Base-by-base conservation (phyloP, 305 asterid species). In the Fraxinus latifolia region DNA sequence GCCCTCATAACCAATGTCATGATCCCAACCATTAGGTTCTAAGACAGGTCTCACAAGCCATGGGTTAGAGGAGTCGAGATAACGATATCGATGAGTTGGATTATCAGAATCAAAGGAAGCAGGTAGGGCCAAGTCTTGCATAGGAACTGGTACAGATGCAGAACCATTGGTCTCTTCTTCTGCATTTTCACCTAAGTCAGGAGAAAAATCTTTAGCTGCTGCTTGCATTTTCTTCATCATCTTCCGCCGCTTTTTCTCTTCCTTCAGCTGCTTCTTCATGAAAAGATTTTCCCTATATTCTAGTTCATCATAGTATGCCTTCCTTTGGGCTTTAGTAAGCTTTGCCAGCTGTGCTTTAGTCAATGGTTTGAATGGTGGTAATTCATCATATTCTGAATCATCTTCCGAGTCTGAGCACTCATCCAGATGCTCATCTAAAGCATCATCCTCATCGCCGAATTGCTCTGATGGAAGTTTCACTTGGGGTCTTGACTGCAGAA, bases 1-100 rank as follows among this genome's bases (percentile, higher is more conserved):
- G 32, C 99, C 98, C 78, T 95, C 99, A 68, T 95, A 95, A 33
- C 99, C 99, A 77, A 94, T 91, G 84, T 95, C 99, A 78, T 95
- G 99, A 83, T 95, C 99, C 99, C 99, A 95, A 71, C 98, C 98
- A 60, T 95, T 92, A 70, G 96, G 93, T 76, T 95, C 99, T 17
- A 91, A 82, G 77, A 95, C 96, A 82, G 99, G 96, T 87, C 99
- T 93, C 84, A 94, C 95, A 81, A 94, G 97, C 99, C 99, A 94
- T 79, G 95, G 97, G 86, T 88, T 93, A 32, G 95, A 87, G 78
- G 94, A 91, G 87, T 96, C 98, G 39, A 94, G 97, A 58, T 91
- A 90, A 25, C 98, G 95, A 84, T 94, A 94, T 44, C 99, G 86
- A 83, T 94, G 97, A 80, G 97, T 94, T 19, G 98, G 99, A 86